Evolutionary conservation across 805 yeast species (phyloP).

Genomic region (Yamadazyma phyllophila): DNA sequence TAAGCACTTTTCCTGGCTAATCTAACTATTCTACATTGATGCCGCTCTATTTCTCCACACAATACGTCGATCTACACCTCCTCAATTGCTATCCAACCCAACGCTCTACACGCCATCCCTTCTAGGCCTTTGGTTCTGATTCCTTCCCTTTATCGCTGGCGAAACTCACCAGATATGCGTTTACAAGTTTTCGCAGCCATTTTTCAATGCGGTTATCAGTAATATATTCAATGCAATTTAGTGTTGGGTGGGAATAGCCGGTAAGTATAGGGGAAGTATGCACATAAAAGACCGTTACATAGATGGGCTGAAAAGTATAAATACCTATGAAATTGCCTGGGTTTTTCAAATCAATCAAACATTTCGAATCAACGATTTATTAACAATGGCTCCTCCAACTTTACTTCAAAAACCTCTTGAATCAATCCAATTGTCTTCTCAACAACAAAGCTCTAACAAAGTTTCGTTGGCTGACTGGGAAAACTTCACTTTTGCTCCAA

Average conservation of each 20-base stretch:
- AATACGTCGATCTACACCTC: too few species aligned
- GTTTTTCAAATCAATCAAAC: too few species aligned
- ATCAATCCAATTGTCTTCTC: conserved; percentile 1
- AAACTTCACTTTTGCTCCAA: conserved; percentile 64
- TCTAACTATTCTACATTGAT: too few species aligned
- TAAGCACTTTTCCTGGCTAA: too few species aligned
- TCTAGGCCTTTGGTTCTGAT: too few species aligned
- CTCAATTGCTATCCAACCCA: neutral
- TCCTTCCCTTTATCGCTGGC: too few species aligned
- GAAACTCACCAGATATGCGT: neutral
- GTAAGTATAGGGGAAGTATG: neutral
- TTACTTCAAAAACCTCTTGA: conserved; percentile 25
- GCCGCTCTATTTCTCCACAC: too few species aligned
- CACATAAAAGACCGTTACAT: neutral
- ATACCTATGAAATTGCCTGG: neutral
- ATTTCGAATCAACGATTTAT: neutral
- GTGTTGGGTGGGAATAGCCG: neutral
- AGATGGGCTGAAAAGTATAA: neutral
- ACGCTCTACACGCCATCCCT: neutral
- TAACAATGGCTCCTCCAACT: conserved; percentile 35
- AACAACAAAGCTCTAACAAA: conserved; percentile 3
- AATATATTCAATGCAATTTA: neutral
- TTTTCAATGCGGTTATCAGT: neutral
- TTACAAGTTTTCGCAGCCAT: conserved; percentile 4
- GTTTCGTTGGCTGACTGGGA: conserved; percentile 55